Percentiles rank a stretch among this genome's conserved stretches.
These are phyloP conservation scores for Gaertneriomyces sp. DNA, from an alignment of 192 early-diverging fungal genomes.

Conservation along the genomic window DNA sequence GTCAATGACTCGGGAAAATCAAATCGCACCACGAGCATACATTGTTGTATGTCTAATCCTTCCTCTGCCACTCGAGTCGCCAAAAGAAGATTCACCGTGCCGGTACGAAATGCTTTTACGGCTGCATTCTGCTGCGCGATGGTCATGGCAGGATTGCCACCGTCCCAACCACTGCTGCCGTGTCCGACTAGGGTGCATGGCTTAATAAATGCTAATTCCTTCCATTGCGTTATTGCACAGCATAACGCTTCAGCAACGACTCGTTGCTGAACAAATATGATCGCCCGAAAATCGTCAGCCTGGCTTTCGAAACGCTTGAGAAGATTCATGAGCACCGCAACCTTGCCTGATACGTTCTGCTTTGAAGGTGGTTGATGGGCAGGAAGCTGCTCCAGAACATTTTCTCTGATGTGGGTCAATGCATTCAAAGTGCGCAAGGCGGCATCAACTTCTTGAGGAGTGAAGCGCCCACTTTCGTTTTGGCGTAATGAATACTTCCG, in stretches of 20 bases:
- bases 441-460: no score
- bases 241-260: slow-evolving; percentile 53
- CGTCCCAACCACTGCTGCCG: neutral
- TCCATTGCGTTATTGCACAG: neutral
- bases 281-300: slow-evolving; percentile 67
- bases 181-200: slow-evolving; percentile 17
- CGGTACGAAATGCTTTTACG: slow-evolving; percentile 66
- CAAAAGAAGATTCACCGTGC: slow-evolving; percentile 73
- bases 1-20: slow-evolving; percentile 56
- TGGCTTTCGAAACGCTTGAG: slow-evolving; percentile 46
- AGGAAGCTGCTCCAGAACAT: no score
- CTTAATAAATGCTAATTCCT: slow-evolving; percentile 12
- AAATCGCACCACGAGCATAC: slow-evolving; percentile 21
- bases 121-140: slow-evolving; percentile 52
- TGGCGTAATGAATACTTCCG: no score
- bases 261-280: slow-evolving; percentile 78
- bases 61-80: slow-evolving; percentile 93
- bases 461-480: no score
- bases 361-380: no score
- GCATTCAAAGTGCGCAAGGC: no score
- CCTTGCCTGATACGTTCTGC: slow-evolving; percentile 58
- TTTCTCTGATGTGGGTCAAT: no score
- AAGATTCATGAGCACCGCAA: slow-evolving; percentile 60
- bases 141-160: slow-evolving; percentile 8
- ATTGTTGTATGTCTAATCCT: slow-evolving; percentile 72